Conservation (phyloP, 805 yeast species). For the Metschnikowia corniflorae region DNA sequence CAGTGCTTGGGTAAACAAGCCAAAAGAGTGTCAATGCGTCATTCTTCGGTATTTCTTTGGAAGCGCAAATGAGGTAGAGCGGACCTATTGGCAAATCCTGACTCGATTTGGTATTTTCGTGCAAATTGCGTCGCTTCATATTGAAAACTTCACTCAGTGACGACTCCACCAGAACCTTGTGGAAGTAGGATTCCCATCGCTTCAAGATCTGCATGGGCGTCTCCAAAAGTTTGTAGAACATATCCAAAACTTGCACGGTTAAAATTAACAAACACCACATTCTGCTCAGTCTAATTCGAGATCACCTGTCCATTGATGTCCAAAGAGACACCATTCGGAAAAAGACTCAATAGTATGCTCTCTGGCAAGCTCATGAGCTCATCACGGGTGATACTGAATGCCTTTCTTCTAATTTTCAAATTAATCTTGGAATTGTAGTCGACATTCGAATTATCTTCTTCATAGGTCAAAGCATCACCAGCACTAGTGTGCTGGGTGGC, state of each 20-base stretch:
- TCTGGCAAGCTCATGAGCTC: slow-evolving; percentile 92
- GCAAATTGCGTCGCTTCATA: no score
- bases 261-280: slow-evolving; percentile 78
- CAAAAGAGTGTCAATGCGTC: no score
- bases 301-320: slow-evolving; percentile 76
- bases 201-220: slow-evolving; percentile 58
- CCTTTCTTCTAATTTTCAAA: slow-evolving; percentile 70
- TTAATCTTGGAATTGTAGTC: slow-evolving; percentile 67
- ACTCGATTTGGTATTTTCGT: no score
- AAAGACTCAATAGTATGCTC: slow-evolving; percentile 76
- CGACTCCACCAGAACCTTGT: slow-evolving; percentile 24
- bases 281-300: slow-evolving; percentile 73
- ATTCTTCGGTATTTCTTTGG: no score
- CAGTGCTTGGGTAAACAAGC: no score
- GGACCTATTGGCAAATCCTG: no score
- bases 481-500: slow-evolving; percentile 44
- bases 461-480: slow-evolving; percentile 19
- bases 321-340: slow-evolving; percentile 86
- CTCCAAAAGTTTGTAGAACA: slow-evolving; percentile 66
- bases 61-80: no score
- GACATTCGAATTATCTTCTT: slow-evolving; percentile 31
- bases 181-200: slow-evolving; percentile 32
- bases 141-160: no score
- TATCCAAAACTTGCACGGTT: slow-evolving; percentile 85
- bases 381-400: slow-evolving; percentile 77